Percentiles rank a stretch among this genome's conserved stretches.
These are phyloP conservation scores for Helianthus annuus DNA, from an alignment of 129 eudicot genomes.

Conservation along the genomic window HanXRQr2.0-SUNRISE NC_035444.2:61309509-61310008, in stretches of 20 bases:
- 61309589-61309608: too few relatives aligned
- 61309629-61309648: too few relatives aligned
- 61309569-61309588: too few relatives aligned
- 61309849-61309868: constrained; percentile 69
- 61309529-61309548: too few relatives aligned
- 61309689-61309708: not conserved
- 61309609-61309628: too few relatives aligned
- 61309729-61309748: not conserved
- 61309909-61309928: constrained; percentile 79
- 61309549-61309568: too few relatives aligned
- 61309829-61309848: not conserved
- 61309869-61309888: constrained; percentile 71
- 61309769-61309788: not conserved
- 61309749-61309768: not conserved
- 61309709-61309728: not conserved
- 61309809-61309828: not conserved
- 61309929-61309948: constrained; percentile 77
- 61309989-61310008: constrained; percentile 1
- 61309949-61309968: constrained; percentile 83
- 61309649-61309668: too few relatives aligned
- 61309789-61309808: not conserved
- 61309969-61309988: constrained; percentile 78
- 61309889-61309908: constrained; percentile 65
- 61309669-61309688: too few relatives aligned
- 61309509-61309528: too few relatives aligned